phyloP scores from a whole-genome alignment of 805 yeast genomes.

The Candida sonorensis region DNA sequence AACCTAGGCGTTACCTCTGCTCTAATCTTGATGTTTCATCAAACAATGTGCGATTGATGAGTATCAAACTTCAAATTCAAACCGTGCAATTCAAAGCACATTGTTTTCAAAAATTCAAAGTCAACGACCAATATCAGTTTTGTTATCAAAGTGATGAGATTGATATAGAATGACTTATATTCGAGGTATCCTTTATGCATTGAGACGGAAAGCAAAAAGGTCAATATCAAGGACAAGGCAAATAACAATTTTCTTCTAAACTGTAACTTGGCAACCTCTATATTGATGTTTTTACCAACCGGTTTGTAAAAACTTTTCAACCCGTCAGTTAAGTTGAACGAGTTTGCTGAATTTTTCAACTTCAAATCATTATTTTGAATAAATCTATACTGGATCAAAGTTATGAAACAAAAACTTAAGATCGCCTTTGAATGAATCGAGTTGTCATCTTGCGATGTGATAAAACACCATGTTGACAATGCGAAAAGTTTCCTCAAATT shows the following conservation, averaged over 20 bases:
- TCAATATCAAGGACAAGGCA: slow-evolving; percentile 3
- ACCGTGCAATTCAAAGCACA: slow-evolving; percentile 16
- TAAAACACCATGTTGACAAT: slow-evolving; percentile 22
- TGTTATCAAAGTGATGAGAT: slow-evolving; percentile 7
- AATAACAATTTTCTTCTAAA: slow-evolving; percentile 16
- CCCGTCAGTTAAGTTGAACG: slow-evolving; percentile 10
- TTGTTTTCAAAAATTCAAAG: slow-evolving; percentile 16
- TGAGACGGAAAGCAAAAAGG: slow-evolving; percentile 8
- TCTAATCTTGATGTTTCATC: background rate
- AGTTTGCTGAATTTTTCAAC: background rate
- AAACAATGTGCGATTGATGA: too few species aligned
- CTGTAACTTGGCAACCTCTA: slow-evolving; percentile 13
- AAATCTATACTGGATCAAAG: slow-evolving; percentile 21
- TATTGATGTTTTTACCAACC: slow-evolving; percentile 12
- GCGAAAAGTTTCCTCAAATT: slow-evolving; percentile 22
- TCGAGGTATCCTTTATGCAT: slow-evolving; percentile 16
- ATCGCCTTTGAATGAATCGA: slow-evolving; percentile 23
- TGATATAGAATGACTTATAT: slow-evolving; percentile 7
- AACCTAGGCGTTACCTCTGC: too few species aligned
- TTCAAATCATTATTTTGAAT: slow-evolving; percentile 18
- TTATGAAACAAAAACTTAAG: slow-evolving; percentile 17
- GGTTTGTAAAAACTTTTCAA: slow-evolving; percentile 10
- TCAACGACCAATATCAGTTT: slow-evolving; percentile 14
- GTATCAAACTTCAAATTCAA: slow-evolving; percentile 8
- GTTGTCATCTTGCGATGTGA: slow-evolving; percentile 22